Conservation (phyloP, 352 stramenopile genomes). For the Peronospora tabacina region DNA sequence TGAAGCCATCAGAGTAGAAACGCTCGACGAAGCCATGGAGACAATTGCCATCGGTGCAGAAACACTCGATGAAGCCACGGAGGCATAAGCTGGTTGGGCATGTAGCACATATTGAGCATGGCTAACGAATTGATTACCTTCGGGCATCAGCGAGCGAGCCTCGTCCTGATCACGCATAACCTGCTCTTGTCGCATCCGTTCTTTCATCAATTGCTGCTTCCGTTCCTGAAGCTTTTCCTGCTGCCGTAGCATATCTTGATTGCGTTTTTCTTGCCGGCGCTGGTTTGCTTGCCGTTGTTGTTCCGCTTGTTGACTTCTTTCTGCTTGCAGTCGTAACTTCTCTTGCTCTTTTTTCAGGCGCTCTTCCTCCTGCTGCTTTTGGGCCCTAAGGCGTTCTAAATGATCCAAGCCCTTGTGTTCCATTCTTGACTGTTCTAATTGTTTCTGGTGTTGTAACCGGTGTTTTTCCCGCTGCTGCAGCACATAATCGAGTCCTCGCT, state of each 20-base stretch:
- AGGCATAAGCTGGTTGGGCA: slow-evolving; percentile 16
- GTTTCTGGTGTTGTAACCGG: slow-evolving; percentile 5
- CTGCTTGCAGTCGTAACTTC: not conserved
- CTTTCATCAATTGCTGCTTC: slow-evolving; percentile 10
- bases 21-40: slow-evolving; percentile 12
- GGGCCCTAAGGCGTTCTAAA: not conserved
- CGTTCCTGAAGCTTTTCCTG: not conserved
- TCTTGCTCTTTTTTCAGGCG: slow-evolving; percentile 3
- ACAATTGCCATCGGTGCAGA: slow-evolving; percentile 12
- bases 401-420: slow-evolving; percentile 10
- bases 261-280: not conserved
- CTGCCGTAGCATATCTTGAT: not conserved
- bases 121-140: slow-evolving; percentile 15
- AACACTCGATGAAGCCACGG: slow-evolving; percentile 10
- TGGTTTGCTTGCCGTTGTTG: slow-evolving; percentile 3
- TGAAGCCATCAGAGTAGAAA: slow-evolving; percentile 9
- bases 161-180: slow-evolving; percentile 13
- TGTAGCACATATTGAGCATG: slow-evolving; percentile 22
- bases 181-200: slow-evolving; percentile 16
- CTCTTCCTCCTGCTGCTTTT: slow-evolving; percentile 10
- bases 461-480: slow-evolving; percentile 11
- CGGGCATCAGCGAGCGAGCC: slow-evolving; percentile 5
- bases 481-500: slow-evolving; percentile 5
- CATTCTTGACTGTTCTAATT: slow-evolving; percentile 7
- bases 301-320: slow-evolving; percentile 8